Evolutionary conservation across 2,329 filamentous ascomycete genomes (phyloP).

Genomic region (Penicillium fuscoglaucum): DNA sequence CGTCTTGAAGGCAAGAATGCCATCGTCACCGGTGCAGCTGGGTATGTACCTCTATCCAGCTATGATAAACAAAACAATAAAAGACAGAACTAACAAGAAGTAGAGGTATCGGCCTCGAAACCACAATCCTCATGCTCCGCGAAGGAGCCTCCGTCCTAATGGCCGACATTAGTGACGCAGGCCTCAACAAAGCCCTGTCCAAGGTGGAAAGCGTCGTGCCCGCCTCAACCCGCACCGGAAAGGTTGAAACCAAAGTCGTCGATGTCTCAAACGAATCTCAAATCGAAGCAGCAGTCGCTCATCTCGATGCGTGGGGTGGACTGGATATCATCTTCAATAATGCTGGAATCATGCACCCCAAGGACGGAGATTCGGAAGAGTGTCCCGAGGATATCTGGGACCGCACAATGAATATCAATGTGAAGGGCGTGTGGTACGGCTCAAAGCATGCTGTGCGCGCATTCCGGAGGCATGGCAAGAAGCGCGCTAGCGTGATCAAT

Average conservation of each 20-base stretch:
- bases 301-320: slow-evolving; percentile 80
- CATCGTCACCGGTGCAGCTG: slow-evolving; percentile 80
- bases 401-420: slow-evolving; percentile 88
- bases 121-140: slow-evolving; percentile 80
- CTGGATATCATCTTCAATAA: slow-evolving; percentile 96
- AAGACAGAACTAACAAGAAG: neutral
- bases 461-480: slow-evolving; percentile 77
- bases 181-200: slow-evolving; percentile 71
- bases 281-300: slow-evolving; percentile 71
- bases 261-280: slow-evolving; percentile 86
- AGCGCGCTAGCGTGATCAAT: slow-evolving; percentile 81
- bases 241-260: slow-evolving; percentile 30
- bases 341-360: slow-evolving; percentile 91
- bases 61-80: neutral
- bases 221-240: slow-evolving; percentile 16
- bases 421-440: slow-evolving; percentile 95
- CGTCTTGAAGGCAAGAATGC: slow-evolving; percentile 64
- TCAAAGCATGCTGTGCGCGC: slow-evolving; percentile 87
- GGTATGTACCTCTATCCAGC: slow-evolving; percentile 54
- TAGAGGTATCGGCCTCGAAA: slow-evolving; percentile 88
- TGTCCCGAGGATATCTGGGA: slow-evolving; percentile 93
- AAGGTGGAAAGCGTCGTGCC: slow-evolving; percentile 77
- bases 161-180: slow-evolving; percentile 77
- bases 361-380: slow-evolving; percentile 75
- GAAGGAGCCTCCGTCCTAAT: slow-evolving; percentile 85